A percentile compares a stretch with the other conserved stretches of the same genome.
Conservation (phyloP, 768 basidiomycete genomes). For the Lepiota venenata region DNA sequence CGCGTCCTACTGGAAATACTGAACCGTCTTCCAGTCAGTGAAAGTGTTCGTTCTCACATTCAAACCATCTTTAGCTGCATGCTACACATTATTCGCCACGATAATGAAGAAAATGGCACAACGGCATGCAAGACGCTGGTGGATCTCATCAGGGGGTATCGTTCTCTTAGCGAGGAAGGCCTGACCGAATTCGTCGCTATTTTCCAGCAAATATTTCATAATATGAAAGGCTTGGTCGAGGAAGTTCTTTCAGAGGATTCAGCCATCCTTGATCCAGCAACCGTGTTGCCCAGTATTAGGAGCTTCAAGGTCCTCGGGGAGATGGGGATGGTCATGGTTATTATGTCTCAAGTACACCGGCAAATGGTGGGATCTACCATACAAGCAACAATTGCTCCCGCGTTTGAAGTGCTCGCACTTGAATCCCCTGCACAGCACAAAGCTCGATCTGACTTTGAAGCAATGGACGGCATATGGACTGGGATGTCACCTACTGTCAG, state of each 20-base stretch:
- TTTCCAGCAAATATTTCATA: constrained; percentile 74
- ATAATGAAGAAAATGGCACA: constrained; percentile 96
- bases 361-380: constrained; percentile 61
- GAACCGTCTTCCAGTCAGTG: constrained; percentile 81
- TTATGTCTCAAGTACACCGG: constrained; percentile 83
- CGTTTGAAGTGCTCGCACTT: constrained; percentile 73
- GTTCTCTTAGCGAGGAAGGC: constrained; percentile 66
- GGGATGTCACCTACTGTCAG: constrained; percentile 76
- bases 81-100: constrained; percentile 78
- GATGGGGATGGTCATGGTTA: constrained; percentile 88
- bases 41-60: constrained; percentile 69
- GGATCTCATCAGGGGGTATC: constrained; percentile 81
- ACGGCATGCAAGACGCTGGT: constrained; percentile 89
- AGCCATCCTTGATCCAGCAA: constrained; percentile 46
- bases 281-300: constrained; percentile 64
- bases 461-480: constrained; percentile 79
- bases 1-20: constrained; percentile 86
- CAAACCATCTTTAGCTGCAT: constrained; percentile 71
- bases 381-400: constrained; percentile 68
- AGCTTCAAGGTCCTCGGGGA: constrained; percentile 96
- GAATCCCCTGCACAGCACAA: constrained; percentile 80
- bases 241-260: constrained; percentile 75
- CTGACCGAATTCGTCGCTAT: constrained; percentile 78
- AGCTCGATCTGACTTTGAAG: constrained; percentile 75
- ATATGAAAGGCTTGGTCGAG: constrained; percentile 67